Conservation (phyloP, 2,329 filamentous ascomycete genomes). For the Neonectria punicea region DNA sequence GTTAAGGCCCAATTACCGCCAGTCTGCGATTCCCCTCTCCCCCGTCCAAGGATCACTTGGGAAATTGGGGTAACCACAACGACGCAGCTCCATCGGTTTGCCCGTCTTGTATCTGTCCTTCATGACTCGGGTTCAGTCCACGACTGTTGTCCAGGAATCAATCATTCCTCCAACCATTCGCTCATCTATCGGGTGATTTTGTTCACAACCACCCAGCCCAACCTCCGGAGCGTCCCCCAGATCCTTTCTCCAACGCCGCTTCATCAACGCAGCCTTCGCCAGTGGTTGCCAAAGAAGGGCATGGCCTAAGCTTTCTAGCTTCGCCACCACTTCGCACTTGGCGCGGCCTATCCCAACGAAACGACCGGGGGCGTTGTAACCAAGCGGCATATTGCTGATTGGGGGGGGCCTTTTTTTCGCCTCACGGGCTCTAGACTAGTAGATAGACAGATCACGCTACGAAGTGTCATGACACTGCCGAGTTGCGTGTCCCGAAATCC, state of each 20-base stretch:
- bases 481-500: neutral
- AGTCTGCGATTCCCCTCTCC: neutral
- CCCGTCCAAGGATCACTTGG: neutral
- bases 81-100: neutral
- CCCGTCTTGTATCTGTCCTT: neutral
- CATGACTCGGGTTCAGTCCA: conserved; percentile 3
- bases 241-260: conserved; percentile 8
- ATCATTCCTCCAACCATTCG: neutral
- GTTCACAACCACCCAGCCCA: neutral
- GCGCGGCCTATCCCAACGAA: neutral
- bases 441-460: neutral
- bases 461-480: neutral
- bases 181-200: neutral
- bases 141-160: neutral
- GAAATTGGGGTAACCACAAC: neutral
- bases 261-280: neutral
- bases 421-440: neutral
- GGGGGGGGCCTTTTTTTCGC: neutral
- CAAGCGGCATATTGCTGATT: conserved; percentile 4
- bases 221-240: neutral
- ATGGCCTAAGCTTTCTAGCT: conserved; percentile 10
- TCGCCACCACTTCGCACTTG: conserved; percentile 5
- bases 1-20: neutral
- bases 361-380: neutral
- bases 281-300: conserved; percentile 7